These are phyloP conservation scores for Aureobasidium pullulans DNA, from an alignment of 2,329 filamentous ascomycete species.

Conservation along the genomic window DNA sequence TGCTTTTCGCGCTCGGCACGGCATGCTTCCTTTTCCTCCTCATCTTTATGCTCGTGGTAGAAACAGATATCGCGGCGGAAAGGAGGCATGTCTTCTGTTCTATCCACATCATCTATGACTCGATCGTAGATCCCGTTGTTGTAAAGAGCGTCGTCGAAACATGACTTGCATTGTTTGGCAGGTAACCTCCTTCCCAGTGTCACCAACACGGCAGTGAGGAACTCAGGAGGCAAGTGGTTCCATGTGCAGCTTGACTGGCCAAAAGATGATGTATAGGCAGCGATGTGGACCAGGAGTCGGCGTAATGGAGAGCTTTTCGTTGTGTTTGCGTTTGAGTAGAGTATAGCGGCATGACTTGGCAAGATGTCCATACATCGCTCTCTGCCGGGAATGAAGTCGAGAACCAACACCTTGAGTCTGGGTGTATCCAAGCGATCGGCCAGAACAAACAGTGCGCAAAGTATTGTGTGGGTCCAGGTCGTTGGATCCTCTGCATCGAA, in stretches of 20 bases:
- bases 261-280: background rate
- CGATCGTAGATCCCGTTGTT: background rate
- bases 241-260: accelerated
- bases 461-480: background rate
- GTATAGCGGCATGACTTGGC: background rate
- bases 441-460: background rate
- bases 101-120: background rate
- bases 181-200: background rate
- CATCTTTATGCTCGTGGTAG: background rate
- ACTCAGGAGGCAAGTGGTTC: background rate
- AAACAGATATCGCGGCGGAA: background rate
- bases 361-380: accelerated
- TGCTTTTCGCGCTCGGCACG: background rate
- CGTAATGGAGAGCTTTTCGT: background rate
- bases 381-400: background rate
- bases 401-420: background rate
- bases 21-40: background rate
- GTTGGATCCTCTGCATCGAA: background rate
- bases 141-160: background rate
- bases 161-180: background rate
- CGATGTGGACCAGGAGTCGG: background rate
- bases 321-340: background rate
- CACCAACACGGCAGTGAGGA: background rate
- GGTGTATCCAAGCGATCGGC: background rate
- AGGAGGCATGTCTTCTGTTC: background rate